A percentile compares a stretch with the other conserved stretches of the same genome.
phyloP scores from a whole-genome alignment of 768 basidiomycete species.

The Lactifluus piperatus region DNA sequence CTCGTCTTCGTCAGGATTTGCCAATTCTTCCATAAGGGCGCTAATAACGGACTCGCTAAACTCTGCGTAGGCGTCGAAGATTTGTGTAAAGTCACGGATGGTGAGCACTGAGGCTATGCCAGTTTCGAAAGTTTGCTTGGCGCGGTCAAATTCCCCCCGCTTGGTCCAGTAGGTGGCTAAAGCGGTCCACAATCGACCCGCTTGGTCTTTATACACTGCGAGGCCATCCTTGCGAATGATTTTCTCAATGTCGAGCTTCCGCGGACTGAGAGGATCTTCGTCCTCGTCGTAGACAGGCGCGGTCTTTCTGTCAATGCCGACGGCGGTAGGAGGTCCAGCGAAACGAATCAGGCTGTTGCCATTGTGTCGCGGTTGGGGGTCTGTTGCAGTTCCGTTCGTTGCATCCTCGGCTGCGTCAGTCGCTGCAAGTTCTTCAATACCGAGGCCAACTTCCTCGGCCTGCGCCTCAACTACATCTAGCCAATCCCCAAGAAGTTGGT shows the following conservation, averaged over 20 bases:
- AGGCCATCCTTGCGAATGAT: slow-evolving; percentile 85
- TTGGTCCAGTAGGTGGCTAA: slow-evolving; percentile 98
- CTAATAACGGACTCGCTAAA: slow-evolving; percentile 87
- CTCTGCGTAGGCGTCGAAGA: slow-evolving; percentile 94
- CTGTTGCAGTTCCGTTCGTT: slow-evolving; percentile 42
- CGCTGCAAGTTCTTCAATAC: slow-evolving; percentile 46
- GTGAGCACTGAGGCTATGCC: slow-evolving; percentile 82
- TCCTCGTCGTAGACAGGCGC: slow-evolving; percentile 62
- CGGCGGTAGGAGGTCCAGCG: slow-evolving; percentile 52
- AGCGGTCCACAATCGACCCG: slow-evolving; percentile 92
- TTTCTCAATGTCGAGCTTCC: slow-evolving; percentile 76
- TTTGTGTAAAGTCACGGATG: slow-evolving; percentile 94
- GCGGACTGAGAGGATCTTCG: slow-evolving; percentile 63
- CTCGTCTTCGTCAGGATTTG: slow-evolving; percentile 70
- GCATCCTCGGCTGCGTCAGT: slow-evolving; percentile 38
- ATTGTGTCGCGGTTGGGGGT: slow-evolving; percentile 24
- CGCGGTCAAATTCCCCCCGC: slow-evolving; percentile 88
- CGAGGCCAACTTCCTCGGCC: slow-evolving; percentile 88
- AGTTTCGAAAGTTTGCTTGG: slow-evolving; percentile 79
- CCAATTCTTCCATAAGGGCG: slow-evolving; percentile 80
- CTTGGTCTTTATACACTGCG: slow-evolving; percentile 89
- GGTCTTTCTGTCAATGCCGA: slow-evolving; percentile 42
- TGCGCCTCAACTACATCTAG: slow-evolving; percentile 85
- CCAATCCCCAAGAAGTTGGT: slow-evolving; percentile 88
- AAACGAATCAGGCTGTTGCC: slow-evolving; percentile 49